phyloP scores from a whole-genome alignment of 2,329 filamentous ascomycete genomes.

The Hypoxylon sp. region DNA sequence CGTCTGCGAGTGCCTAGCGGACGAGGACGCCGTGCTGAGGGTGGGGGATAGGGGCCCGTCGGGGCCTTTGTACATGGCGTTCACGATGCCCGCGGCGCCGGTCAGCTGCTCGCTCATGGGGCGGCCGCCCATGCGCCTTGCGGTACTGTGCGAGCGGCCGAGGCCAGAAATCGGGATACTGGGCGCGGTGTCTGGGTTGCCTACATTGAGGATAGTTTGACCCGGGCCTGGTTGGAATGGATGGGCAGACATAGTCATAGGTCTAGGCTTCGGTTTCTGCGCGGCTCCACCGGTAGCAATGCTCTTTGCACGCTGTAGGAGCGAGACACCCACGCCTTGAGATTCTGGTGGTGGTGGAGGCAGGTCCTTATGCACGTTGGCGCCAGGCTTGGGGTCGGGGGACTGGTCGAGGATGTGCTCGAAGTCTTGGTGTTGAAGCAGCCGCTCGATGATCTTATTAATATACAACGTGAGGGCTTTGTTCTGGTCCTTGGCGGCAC shows the following conservation, averaged over 20 bases:
- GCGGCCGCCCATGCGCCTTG: constrained; percentile 61
- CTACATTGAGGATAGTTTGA: constrained; percentile 62
- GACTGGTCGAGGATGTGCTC: constrained; percentile 92
- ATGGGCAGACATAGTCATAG: constrained; percentile 66
- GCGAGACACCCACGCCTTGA: constrained; percentile 63
- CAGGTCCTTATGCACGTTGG: constrained; percentile 84
- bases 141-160: constrained; percentile 68
- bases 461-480: constrained; percentile 98
- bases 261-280: constrained; percentile 65
- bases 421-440: constrained; percentile 94
- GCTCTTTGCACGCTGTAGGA: constrained; percentile 74
- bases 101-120: constrained; percentile 76
- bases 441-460: constrained; percentile 97
- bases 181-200: constrained; percentile 80
- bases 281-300: constrained; percentile 62
- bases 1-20: constrained; percentile 70
- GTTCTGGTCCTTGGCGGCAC: constrained; percentile 89
- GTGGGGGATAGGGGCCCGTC: constrained; percentile 74
- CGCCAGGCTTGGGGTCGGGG: constrained; percentile 69
- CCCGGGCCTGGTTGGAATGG: constrained; percentile 24
- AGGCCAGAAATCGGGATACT: constrained; percentile 77
- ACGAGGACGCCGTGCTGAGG: constrained; percentile 63
- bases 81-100: constrained; percentile 79
- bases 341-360: constrained; percentile 77
- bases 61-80: constrained; percentile 89